Evolutionary conservation across 164 flowering plant species (phyloP).

Genomic region (Umbilicus rupestris): DNA sequence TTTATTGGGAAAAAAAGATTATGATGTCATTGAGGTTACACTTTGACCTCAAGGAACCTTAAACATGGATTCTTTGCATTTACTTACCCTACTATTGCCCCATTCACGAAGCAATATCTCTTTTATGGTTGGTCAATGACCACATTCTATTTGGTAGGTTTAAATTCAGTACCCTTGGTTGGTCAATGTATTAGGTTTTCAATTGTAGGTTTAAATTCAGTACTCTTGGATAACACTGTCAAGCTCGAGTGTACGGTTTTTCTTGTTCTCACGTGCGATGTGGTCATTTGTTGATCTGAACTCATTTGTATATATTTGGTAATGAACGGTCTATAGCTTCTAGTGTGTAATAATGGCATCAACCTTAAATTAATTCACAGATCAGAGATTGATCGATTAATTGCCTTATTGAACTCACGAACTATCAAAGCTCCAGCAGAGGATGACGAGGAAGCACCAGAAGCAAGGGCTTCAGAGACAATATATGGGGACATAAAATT

Average conservation of each 20-base stretch:
- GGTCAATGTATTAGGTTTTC: no score
- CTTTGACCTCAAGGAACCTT: background rate
- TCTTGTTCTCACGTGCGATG: no score
- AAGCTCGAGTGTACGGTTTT: no score
- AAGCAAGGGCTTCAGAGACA: constrained; percentile 15
- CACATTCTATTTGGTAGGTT: no score
- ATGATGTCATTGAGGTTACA: background rate
- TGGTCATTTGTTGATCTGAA: background rate
- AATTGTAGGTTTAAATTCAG: no score
- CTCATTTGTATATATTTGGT: background rate
- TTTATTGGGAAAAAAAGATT: background rate
- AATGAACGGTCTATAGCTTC: background rate
- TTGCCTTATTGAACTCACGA: constrained; percentile 57
- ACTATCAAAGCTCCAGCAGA: constrained; percentile 25
- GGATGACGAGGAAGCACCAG: constrained; percentile 23
- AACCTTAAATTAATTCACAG: constrained; percentile 24
- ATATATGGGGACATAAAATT: background rate
- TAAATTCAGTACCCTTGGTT: no score
- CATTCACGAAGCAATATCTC: no score
- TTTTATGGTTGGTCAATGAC: no score
- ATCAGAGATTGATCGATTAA: constrained; percentile 65
- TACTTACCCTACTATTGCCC: no score
- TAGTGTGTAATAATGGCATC: background rate
- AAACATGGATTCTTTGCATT: no score
- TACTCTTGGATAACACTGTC: no score